A percentile compares a stretch with the other conserved stretches of the same genome.
phyloP scores from a whole-genome alignment of 1,139 yeast genomes.

The Taiozyma sp. region DNA sequence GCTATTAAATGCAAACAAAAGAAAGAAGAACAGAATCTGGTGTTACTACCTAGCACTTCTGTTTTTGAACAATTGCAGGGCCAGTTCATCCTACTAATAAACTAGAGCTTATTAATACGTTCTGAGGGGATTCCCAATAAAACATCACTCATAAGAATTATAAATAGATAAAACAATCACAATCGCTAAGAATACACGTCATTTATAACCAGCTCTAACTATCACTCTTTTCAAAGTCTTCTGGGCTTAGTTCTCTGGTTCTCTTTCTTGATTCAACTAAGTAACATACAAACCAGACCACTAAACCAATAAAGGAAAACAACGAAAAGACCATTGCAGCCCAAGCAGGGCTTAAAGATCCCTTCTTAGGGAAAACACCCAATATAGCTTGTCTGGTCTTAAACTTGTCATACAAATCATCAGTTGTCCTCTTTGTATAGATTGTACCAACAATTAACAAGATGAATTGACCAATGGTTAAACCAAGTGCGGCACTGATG shows the following conservation, averaged over 20 bases:
- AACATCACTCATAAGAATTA: too few species aligned
- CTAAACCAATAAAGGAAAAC: neutral
- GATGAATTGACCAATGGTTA: neutral
- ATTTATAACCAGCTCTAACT: neutral
- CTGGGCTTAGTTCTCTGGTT: neutral
- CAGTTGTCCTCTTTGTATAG: neutral
- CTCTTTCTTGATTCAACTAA: neutral
- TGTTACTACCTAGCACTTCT: too few species aligned
- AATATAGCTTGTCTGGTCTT: neutral
- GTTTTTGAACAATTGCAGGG: too few species aligned
- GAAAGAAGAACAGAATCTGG: too few species aligned
- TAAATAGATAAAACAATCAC: too few species aligned
- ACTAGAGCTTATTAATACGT: too few species aligned
- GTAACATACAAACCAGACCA: neutral
- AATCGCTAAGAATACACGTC: too few species aligned
- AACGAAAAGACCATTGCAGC: neutral
- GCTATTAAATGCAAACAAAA: too few species aligned
- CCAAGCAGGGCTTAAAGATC: neutral
- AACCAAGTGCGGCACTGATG: neutral
- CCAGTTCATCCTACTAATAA: too few species aligned
- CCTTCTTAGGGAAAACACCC: neutral
- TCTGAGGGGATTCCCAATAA: too few species aligned
- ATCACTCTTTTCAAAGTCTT: neutral
- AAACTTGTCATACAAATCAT: neutral
- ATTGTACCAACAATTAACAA: neutral